Evolutionary conservation across 2,329 filamentous ascomycete species (phyloP).

Genomic region (Chrysosporium keratinophilum): DNA sequence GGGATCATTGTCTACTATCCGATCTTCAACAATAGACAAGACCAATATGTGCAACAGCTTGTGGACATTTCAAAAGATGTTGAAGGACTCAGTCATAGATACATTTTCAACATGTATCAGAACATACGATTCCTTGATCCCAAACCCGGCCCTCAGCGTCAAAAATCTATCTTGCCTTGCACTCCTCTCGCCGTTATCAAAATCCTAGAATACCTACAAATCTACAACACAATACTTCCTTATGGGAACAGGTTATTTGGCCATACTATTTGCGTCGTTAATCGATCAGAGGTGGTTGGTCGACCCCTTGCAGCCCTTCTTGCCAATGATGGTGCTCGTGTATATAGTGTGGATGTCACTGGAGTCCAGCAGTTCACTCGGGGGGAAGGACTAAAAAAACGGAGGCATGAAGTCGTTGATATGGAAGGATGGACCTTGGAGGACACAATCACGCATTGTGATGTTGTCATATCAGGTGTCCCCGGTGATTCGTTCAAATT

Average conservation of each 20-base stretch:
- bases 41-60: constrained; percentile 92
- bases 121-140: constrained; percentile 90
- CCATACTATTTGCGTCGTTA: constrained; percentile 91
- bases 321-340: constrained; percentile 89
- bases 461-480: constrained; percentile 90
- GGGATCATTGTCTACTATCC: constrained; percentile 98
- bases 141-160: constrained; percentile 51
- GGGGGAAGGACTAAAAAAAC: constrained; percentile 74
- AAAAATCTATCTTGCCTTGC: constrained; percentile 90
- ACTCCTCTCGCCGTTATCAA: constrained; percentile 94
- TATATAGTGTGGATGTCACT: constrained; percentile 88
- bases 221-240: constrained; percentile 90
- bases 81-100: constrained; percentile 83
- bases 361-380: constrained; percentile 88
- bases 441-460: constrained; percentile 74
- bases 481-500: constrained; percentile 85
- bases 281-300: constrained; percentile 90
- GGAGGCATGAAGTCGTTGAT: constrained; percentile 75
- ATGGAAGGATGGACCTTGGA: constrained; percentile 69
- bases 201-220: constrained; percentile 87
- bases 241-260: constrained; percentile 89
- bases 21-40: constrained; percentile 82
- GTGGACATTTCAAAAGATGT: constrained; percentile 87
- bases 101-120: constrained; percentile 99
- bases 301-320: constrained; percentile 83